Percentiles rank a stretch among this genome's conserved stretches.
Conservation (phyloP, 2,329 filamentous ascomycete species). For the Xylaria sp. region DNA sequence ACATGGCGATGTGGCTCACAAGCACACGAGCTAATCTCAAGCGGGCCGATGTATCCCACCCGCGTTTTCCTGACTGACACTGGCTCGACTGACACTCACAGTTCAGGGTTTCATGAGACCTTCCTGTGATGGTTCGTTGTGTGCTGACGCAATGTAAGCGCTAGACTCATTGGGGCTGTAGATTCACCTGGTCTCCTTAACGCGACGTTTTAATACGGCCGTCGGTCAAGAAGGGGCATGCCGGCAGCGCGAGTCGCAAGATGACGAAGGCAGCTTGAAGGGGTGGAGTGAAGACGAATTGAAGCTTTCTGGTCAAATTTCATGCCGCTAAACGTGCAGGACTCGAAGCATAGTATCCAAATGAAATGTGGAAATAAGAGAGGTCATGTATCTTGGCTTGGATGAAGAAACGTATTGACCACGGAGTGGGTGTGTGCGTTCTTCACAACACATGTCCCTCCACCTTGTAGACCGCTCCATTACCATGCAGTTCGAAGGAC, state of each 20-base stretch:
- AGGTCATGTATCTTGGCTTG: background rate
- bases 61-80: slow-evolving; percentile 31
- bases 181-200: slow-evolving; percentile 32
- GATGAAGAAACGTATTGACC: slow-evolving; percentile 14
- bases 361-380: slow-evolving; percentile 5
- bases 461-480: background rate
- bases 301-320: background rate
- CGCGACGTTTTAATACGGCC: slow-evolving; percentile 30
- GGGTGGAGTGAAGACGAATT: background rate
- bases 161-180: slow-evolving; percentile 36
- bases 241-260: slow-evolving; percentile 6
- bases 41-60: slow-evolving; percentile 19
- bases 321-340: background rate
- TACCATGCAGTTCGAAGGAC: slow-evolving; percentile 12
- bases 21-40: slow-evolving; percentile 26
- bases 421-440: background rate
- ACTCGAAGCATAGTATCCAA: background rate
- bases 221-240: slow-evolving; percentile 19
- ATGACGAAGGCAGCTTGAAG: slow-evolving; percentile 7
- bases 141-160: slow-evolving; percentile 40
- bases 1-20: slow-evolving; percentile 33
- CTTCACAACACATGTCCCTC: slow-evolving; percentile 2
- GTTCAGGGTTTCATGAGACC: slow-evolving; percentile 32
- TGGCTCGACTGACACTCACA: slow-evolving; percentile 15
- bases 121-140: slow-evolving; percentile 35